These are phyloP conservation scores for Triglochin maritima DNA, from an alignment of 106 monocot genomes.

Conservation along the genomic window DNA sequence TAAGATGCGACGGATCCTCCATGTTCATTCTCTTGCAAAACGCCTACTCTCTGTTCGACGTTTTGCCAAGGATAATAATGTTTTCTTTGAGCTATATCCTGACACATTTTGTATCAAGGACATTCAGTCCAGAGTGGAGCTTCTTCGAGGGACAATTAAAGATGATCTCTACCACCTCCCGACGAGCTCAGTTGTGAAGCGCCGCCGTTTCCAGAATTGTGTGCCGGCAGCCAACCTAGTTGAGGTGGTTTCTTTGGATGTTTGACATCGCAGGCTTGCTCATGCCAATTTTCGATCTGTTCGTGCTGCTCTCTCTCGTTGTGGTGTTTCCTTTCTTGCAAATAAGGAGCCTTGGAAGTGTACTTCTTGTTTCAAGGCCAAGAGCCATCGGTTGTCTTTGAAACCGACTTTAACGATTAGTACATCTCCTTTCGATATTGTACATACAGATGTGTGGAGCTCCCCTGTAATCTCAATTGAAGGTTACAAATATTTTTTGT, in stretches of 20 bases:
- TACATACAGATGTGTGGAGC: not conserved
- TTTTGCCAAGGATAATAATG: too few species aligned
- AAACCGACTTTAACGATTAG: not conserved
- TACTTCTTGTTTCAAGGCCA: not conserved
- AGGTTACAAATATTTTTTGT: not conserved
- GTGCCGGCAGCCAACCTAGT: not conserved
- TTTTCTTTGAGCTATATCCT: too few species aligned
- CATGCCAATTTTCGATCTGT: not conserved
- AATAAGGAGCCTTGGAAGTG: not conserved
- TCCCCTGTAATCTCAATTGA: constrained; percentile 1
- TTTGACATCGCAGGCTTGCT: not conserved
- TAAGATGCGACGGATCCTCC: too few species aligned
- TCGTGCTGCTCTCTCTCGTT: not conserved
- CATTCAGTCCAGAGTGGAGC: too few species aligned
- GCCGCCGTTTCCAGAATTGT: not conserved
- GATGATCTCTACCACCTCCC: too few species aligned
- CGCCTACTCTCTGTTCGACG: too few species aligned
- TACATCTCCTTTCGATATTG: not conserved
- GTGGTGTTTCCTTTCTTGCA: not conserved
- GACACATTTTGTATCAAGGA: too few species aligned
- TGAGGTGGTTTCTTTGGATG: not conserved
- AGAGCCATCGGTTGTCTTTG: not conserved
- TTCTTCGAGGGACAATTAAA: too few species aligned
- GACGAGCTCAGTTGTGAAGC: too few species aligned
- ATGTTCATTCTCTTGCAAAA: too few species aligned